A percentile compares a stretch with the other conserved stretches of the same genome.
phyloP scores from a whole-genome alignment of 202 grass and related monocot species.

The Bolboschoenoplectus hybrid region DNA sequence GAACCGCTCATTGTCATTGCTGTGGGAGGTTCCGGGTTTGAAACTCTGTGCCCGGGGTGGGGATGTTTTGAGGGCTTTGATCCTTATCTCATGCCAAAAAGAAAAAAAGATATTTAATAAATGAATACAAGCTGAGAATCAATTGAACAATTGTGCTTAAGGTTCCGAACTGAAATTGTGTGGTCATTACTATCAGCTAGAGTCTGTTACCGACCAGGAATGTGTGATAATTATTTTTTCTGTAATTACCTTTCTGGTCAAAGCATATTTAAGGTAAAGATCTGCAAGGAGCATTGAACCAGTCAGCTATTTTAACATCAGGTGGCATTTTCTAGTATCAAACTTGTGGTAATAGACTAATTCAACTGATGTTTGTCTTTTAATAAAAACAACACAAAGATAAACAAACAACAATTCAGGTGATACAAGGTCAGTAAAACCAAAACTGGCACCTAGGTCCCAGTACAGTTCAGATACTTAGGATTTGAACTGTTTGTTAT shows the following conservation, averaged over 20 bases:
- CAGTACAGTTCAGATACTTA: background rate
- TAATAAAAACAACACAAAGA: background rate
- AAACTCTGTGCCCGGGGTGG: background rate
- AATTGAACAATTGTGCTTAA: background rate
- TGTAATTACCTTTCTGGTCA: background rate
- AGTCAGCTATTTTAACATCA: background rate
- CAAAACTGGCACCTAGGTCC: background rate
- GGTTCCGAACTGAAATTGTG: background rate
- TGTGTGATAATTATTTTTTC: background rate
- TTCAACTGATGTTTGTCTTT: background rate
- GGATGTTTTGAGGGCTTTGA: background rate
- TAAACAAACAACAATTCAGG: background rate
- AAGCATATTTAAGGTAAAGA: conserved; percentile 1
- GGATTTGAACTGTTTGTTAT: conserved; percentile 17
- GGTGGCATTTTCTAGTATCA: background rate
- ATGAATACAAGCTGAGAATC: background rate
- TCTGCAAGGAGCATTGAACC: conserved; percentile 4
- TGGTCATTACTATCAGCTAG: background rate
- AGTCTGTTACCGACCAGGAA: background rate
- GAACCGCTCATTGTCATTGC: background rate
- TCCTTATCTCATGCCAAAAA: background rate
- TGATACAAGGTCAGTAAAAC: background rate
- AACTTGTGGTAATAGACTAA: background rate
- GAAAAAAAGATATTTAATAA: background rate
- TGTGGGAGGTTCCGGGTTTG: background rate